These are phyloP conservation scores for Populus euphratica DNA, from an alignment of 345 rosid genomes.

Conservation along the genomic window DNA sequence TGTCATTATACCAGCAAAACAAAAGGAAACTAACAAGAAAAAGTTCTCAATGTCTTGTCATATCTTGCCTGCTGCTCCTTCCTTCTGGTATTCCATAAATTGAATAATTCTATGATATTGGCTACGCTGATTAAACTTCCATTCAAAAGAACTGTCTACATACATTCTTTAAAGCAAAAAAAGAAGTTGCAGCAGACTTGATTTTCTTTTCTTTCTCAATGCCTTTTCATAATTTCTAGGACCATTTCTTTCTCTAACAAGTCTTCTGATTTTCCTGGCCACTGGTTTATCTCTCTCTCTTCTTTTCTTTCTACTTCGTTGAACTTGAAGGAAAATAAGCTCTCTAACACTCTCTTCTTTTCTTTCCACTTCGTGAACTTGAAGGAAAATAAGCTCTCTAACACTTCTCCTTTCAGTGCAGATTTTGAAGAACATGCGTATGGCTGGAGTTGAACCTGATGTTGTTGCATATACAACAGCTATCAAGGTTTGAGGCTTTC, in stretches of 20 bases:
- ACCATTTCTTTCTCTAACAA: neutral
- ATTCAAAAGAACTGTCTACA: neutral
- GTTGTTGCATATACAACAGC: constrained; percentile 87
- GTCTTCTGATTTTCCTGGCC: neutral
- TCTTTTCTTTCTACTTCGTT: too few relatives aligned
- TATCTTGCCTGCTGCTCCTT: neutral
- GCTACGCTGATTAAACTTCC: neutral
- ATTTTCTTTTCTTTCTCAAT: neutral
- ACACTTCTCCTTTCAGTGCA: constrained; percentile 42
- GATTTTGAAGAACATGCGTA: constrained; percentile 76
- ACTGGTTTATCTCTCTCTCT: too few relatives aligned
- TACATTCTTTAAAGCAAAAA: neutral
- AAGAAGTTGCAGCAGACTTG: neutral
- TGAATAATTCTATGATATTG: neutral
- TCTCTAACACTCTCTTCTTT: constrained; percentile 15
- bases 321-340: neutral
- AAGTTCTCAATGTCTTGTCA: neutral
- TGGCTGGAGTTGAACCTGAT: constrained; percentile 71
- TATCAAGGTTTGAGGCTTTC: constrained; percentile 56
- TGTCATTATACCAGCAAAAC: neutral
- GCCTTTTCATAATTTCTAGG: neutral
- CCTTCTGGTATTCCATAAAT: neutral
- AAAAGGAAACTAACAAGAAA: neutral
- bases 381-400: constrained; percentile 23
- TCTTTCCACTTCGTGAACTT: too few relatives aligned